phyloP scores from a whole-genome alignment of 2,329 filamentous ascomycete genomes.

The Calycina herbarum region DNA sequence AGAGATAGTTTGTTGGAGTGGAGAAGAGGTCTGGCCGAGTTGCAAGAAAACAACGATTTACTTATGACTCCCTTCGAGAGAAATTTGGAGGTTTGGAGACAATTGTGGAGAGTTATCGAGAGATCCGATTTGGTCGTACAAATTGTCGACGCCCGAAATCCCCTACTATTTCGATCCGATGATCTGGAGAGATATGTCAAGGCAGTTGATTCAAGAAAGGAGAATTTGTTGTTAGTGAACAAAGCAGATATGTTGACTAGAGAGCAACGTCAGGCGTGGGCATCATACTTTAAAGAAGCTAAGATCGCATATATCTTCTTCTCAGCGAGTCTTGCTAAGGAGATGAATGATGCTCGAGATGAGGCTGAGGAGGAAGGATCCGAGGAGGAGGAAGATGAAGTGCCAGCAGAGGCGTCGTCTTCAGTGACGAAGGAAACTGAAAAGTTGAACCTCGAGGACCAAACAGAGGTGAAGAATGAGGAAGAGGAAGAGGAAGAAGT shows the following conservation, averaged over 20 bases:
- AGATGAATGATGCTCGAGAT: constrained; percentile 74
- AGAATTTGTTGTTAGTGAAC: constrained; percentile 92
- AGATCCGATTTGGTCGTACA: constrained; percentile 93
- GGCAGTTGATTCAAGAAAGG: constrained; percentile 82
- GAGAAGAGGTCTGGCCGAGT: constrained; percentile 85
- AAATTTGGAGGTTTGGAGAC: constrained; percentile 96
- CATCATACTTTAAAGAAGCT: constrained; percentile 76
- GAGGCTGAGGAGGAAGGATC: constrained; percentile 51
- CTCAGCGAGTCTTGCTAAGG: constrained; percentile 88
- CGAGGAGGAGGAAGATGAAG: constrained; percentile 42
- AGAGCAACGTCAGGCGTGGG: constrained; percentile 80
- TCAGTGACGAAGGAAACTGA: constrained; percentile 39
- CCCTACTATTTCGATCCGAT: constrained; percentile 88
- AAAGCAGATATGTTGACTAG: constrained; percentile 99
- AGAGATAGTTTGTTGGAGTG: constrained; percentile 80
- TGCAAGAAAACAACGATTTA: constrained; percentile 91
- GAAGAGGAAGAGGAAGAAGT: constrained; percentile 35
- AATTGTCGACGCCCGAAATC: constrained; percentile 96
- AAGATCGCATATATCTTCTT: constrained; percentile 94
- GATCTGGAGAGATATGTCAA: constrained; percentile 94
- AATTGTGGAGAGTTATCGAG: constrained; percentile 97
- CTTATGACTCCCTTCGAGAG: constrained; percentile 98
- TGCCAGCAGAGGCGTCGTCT: constrained; percentile 13
- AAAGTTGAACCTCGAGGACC: constrained; percentile 42
- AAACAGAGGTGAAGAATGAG: constrained; percentile 40